Percentiles rank a stretch among this genome's conserved stretches.
These are phyloP conservation scores for Kodamaea neixiangensis DNA, from an alignment of 805 yeast species.

Conservation along the genomic window DNA sequence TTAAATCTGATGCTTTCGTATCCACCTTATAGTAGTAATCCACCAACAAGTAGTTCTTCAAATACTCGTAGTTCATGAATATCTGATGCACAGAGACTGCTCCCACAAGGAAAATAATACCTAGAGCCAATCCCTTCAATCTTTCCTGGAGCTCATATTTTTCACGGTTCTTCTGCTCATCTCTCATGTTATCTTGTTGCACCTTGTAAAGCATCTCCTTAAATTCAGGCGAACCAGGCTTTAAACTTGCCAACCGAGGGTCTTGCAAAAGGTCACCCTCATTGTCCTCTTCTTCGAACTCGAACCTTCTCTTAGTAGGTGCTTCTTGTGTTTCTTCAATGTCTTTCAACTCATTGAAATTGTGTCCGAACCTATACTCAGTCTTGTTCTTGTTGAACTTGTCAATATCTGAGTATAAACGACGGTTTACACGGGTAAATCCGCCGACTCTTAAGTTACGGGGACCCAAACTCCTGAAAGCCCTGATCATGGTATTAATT, in stretches of 20 bases:
- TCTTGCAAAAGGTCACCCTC: constrained; percentile 27
- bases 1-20: constrained; percentile 34
- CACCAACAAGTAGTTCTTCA: constrained; percentile 36
- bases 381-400: constrained; percentile 40
- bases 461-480: neutral
- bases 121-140: constrained; percentile 46
- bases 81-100: constrained; percentile 43
- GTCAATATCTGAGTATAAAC: constrained; percentile 26
- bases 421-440: neutral
- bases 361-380: constrained; percentile 28
- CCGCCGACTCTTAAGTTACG: neutral
- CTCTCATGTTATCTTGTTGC: constrained; percentile 26
- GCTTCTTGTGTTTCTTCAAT: constrained; percentile 12
- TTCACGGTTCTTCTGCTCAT: constrained; percentile 28
- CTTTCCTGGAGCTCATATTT: constrained; percentile 45
- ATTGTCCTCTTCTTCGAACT: constrained; percentile 10
- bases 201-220: constrained; percentile 32
- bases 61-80: constrained; percentile 42
- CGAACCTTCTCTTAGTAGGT: neutral
- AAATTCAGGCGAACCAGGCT: constrained; percentile 38
- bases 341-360: constrained; percentile 20
- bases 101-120: constrained; percentile 40
- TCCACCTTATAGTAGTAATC: constrained; percentile 39
- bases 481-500: constrained; percentile 1
- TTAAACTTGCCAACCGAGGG: constrained; percentile 30